Evolutionary conservation across 2,329 filamentous ascomycete genomes (phyloP).

Genomic region (Apiospora rasikravindrae): DNA sequence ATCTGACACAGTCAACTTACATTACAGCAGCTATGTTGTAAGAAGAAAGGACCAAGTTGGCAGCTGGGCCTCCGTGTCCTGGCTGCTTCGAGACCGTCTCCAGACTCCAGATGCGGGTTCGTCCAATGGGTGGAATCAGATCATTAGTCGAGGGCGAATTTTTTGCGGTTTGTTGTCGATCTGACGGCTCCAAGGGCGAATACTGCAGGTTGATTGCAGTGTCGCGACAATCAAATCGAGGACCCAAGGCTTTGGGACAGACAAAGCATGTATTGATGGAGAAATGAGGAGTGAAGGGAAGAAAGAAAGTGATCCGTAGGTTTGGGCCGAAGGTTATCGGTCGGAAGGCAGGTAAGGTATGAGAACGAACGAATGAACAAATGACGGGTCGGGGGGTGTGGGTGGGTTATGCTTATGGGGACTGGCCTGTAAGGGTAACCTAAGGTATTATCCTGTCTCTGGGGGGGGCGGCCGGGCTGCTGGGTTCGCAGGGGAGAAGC

Average conservation of each 20-base stretch:
- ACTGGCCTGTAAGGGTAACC: conserved; percentile 9
- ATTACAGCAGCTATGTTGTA: neutral
- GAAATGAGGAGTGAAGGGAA: conserved; percentile 4
- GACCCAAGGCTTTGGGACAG: conserved; percentile 13
- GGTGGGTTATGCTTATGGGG: conserved; percentile 16
- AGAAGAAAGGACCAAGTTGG: neutral
- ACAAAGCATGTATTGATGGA: conserved; percentile 12
- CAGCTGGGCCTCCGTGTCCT: conserved; percentile 3
- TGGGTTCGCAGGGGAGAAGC: neutral
- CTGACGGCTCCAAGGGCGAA: neutral
- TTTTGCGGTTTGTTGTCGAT: neutral
- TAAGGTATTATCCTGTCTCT: neutral
- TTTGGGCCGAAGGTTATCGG: conserved; percentile 16
- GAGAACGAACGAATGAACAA: conserved; percentile 15
- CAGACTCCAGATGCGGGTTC: conserved; percentile 5
- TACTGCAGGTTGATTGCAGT: neutral
- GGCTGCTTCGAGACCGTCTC: neutral
- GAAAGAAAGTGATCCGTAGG: conserved; percentile 15
- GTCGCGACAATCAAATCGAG: neutral
- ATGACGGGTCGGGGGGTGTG: conserved; percentile 14
- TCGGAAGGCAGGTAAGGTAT: conserved; percentile 12
- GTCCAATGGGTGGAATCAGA: neutral
- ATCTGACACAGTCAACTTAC: neutral
- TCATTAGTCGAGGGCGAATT: conserved; percentile 1
- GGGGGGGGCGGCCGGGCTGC: conserved; percentile 7